These are phyloP conservation scores for Cucumis variabilis DNA, from an alignment of 331 rosid species.

Conservation along the genomic window DNA sequence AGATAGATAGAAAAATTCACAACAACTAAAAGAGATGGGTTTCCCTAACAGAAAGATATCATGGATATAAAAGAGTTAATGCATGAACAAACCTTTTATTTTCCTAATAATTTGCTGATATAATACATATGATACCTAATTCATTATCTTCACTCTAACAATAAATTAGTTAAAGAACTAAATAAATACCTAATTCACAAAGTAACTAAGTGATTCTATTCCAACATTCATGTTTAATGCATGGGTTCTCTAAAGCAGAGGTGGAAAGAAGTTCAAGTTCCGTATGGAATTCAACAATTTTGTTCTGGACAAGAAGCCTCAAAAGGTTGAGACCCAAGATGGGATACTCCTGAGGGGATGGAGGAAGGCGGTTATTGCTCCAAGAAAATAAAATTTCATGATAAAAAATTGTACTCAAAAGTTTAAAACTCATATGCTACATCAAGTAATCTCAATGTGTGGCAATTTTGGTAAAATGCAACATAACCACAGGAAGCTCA, in stretches of 20 bases:
- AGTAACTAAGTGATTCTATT: too few species aligned
- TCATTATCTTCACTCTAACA: too few species aligned
- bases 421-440: not conserved
- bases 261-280: constrained; percentile 92
- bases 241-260: constrained; percentile 83
- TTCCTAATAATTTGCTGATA: too few species aligned
- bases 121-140: too few species aligned
- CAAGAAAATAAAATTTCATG: constrained; percentile 21
- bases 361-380: constrained; percentile 77
- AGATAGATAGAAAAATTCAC: too few species aligned
- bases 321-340: constrained; percentile 98
- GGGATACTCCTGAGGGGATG: constrained; percentile 86
- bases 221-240: constrained; percentile 96
- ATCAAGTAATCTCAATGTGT: not conserved
- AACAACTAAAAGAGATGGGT: too few species aligned
- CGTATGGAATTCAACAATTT: constrained; percentile 98
- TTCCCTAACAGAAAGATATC: too few species aligned
- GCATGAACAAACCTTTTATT: too few species aligned
- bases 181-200: too few species aligned
- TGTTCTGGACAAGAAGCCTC: too few species aligned
- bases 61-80: too few species aligned
- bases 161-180: too few species aligned
- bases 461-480: not conserved
- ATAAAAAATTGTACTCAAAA: not conserved
- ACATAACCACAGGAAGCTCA: not conserved